Conservation (phyloP, 108 stramenopile genomes). For the Mediolabrus comicus region DNA sequence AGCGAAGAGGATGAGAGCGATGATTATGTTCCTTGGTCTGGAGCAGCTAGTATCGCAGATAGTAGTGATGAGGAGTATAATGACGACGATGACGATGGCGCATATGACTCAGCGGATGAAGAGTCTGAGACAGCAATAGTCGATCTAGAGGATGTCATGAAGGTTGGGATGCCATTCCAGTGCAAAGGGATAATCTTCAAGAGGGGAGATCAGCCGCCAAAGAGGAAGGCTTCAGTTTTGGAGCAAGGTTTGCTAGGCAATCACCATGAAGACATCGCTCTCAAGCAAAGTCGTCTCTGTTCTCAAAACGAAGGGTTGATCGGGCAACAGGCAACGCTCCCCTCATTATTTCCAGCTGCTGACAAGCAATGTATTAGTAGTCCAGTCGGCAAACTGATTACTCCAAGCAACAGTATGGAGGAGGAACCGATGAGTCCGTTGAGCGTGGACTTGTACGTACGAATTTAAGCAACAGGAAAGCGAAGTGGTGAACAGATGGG, state of each 20-base stretch:
- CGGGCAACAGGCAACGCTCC: neutral
- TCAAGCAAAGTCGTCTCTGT: neutral
- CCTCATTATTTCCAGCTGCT: neutral
- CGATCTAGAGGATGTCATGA: neutral
- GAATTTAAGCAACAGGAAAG: too few species aligned
- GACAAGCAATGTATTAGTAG: too few species aligned
- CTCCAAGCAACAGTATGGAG: neutral
- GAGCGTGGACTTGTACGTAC: too few species aligned
- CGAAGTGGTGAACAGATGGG: too few species aligned
- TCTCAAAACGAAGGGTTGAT: neutral
- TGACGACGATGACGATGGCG: too few species aligned
- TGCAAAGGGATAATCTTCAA: neutral
- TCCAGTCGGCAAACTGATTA: too few species aligned
- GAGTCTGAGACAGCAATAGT: neutral
- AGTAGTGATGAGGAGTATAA: too few species aligned
- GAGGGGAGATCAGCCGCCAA: neutral
- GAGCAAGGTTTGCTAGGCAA: neutral
- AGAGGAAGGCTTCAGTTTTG: neutral
- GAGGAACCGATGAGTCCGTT: too few species aligned
- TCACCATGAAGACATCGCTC: neutral
- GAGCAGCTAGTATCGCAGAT: too few species aligned
- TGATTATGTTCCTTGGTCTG: too few species aligned
- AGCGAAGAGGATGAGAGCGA: too few species aligned
- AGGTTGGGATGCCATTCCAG: neutral
- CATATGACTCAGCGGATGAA: neutral